These are phyloP conservation scores for Trifolium subterraneum DNA, from an alignment of 306 rosid genomes.

Conservation along the genomic window DNA sequence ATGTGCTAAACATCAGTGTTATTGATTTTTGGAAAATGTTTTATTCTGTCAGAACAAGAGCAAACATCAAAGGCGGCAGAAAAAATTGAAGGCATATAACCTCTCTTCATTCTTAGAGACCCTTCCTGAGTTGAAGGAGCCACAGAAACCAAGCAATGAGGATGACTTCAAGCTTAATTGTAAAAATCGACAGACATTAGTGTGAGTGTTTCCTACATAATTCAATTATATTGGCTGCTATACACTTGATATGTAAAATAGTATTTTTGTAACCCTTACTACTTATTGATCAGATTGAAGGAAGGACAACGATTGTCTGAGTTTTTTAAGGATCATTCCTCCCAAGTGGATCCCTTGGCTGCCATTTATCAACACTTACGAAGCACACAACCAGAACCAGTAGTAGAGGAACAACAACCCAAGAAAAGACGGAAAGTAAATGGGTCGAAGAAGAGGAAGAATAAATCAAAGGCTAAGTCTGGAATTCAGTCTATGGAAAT, in stretches of 20 bases:
- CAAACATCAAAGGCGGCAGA: constrained; percentile 65
- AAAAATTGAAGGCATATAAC: constrained; percentile 70
- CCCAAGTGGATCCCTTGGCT: constrained; percentile 65
- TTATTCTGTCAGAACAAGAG: constrained; percentile 47
- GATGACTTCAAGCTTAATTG: constrained; percentile 57
- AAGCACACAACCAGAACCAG: constrained; percentile 64
- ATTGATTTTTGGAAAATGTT: constrained; percentile 31
- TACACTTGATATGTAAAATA: constrained; percentile 13
- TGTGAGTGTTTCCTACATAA: constrained; percentile 54
- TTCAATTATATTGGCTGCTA: constrained; percentile 31
- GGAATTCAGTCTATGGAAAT: constrained; percentile 62
- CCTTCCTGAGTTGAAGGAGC: constrained; percentile 65
- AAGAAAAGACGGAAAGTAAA: constrained; percentile 63
- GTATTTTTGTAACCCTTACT: constrained; percentile 32
- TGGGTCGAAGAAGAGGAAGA: constrained; percentile 68
- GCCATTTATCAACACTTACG: constrained; percentile 64
- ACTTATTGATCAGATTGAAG: constrained; percentile 61
- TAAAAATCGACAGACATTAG: constrained; percentile 66
- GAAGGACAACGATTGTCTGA: constrained; percentile 61
- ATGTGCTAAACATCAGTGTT: constrained; percentile 17
- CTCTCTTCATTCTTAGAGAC: constrained; percentile 67
- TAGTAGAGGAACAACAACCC: constrained; percentile 49
- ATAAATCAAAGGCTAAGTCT: constrained; percentile 55
- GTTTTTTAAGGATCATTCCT: constrained; percentile 61
- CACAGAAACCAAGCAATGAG: constrained; percentile 32